Conservation (phyloP, 306 rosid species). For the Vicia villosa region DNA sequence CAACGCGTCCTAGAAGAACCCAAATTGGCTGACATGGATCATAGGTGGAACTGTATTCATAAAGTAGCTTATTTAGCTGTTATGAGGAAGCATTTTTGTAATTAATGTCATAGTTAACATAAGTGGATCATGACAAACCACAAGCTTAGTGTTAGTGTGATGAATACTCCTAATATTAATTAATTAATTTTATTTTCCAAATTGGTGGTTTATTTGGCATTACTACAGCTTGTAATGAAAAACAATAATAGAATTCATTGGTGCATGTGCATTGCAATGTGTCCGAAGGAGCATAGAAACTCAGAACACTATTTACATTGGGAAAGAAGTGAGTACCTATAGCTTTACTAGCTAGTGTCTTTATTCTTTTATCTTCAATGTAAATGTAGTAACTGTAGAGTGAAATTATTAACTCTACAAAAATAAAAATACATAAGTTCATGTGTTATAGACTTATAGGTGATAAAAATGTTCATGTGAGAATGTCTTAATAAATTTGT, state of each 20-base stretch:
- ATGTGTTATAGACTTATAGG: no score
- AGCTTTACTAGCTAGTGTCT: conserved; percentile 8
- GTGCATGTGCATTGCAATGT: conserved; percentile 44
- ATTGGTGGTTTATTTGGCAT: conserved; percentile 29
- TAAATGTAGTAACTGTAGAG: conserved; percentile 8
- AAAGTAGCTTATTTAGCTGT: conserved; percentile 42
- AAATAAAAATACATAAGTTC: no score
- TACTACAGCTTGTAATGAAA: conserved; percentile 40
- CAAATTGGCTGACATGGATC: conserved; percentile 43
- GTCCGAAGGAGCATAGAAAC: conserved; percentile 37
- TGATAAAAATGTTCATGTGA: no score
- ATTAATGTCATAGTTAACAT: conserved; percentile 31
- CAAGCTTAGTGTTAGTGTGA: conserved; percentile 22
- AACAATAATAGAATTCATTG: conserved; percentile 35
- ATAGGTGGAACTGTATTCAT: conserved; percentile 37
- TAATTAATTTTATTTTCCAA: conserved; percentile 19
- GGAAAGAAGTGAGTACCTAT: conserved; percentile 17
- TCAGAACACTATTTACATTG: conserved; percentile 28
- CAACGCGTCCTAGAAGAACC: conserved; percentile 43
- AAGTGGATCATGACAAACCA: conserved; percentile 40
- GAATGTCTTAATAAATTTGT: no score
- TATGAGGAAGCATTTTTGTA: conserved; percentile 22
- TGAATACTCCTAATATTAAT: background rate
- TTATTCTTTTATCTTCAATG: conserved; percentile 21
- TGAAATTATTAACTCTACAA: no score